Evolutionary conservation across 306 rosid species (phyloP).

Genomic region (Citrullus colocynthis): DNA sequence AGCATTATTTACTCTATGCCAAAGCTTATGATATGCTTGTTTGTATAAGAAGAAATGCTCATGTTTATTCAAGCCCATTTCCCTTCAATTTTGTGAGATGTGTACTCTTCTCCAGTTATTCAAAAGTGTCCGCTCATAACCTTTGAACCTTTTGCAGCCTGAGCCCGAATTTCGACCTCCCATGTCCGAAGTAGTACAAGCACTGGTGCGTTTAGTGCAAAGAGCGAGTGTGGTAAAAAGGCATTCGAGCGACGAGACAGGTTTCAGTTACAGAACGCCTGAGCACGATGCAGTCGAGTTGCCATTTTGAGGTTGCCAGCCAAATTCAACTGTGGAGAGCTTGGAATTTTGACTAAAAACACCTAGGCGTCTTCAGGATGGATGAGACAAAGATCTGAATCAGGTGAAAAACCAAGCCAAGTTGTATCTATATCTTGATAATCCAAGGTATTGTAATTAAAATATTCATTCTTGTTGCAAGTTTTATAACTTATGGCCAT

Average conservation of each 20-base stretch:
- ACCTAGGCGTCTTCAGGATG: neutral
- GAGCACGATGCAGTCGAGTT: conserved; percentile 68
- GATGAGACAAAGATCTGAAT: neutral
- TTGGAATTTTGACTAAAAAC: neutral
- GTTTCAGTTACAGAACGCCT: conserved; percentile 62
- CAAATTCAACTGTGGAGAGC: neutral
- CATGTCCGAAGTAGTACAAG: conserved; percentile 98
- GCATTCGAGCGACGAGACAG: conserved; percentile 74
- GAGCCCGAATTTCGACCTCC: conserved; percentile 96
- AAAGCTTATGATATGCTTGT: no score
- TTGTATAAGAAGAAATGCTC: neutral
- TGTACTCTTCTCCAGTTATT: neutral
- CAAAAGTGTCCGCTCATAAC: neutral
- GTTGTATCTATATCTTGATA: neutral
- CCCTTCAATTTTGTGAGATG: neutral
- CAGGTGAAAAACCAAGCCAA: neutral
- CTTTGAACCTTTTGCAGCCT: conserved; percentile 30
- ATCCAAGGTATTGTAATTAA: neutral
- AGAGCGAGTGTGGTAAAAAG: conserved; percentile 83
- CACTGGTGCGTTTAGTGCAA: conserved; percentile 72
- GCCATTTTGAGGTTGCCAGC: conserved; percentile 24
- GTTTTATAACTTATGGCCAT: neutral
- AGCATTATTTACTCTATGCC: no score
- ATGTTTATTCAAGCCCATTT: neutral
- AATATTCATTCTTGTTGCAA: neutral